Percentiles rank a stretch among this genome's conserved stretches.
phyloP scores from a whole-genome alignment of 768 basidiomycete genomes.

The Mycena metata region DNA sequence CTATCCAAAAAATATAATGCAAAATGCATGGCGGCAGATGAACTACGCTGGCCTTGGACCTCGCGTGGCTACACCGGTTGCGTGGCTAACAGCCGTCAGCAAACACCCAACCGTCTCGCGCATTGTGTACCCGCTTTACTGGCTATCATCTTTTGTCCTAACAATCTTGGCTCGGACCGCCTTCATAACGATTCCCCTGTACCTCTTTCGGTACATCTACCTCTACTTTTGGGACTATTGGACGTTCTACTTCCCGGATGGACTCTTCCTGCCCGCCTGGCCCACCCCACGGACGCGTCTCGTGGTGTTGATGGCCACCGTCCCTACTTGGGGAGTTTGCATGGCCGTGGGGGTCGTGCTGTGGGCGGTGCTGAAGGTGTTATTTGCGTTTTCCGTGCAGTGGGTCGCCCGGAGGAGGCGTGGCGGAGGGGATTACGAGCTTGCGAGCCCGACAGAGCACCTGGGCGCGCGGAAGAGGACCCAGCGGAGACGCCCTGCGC shows the following conservation, averaged over 20 bases:
- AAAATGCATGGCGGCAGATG: constrained; percentile 29
- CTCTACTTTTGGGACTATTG: constrained; percentile 17
- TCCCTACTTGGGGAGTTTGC: constrained; percentile 20
- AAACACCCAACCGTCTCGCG: constrained; percentile 6
- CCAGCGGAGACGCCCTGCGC: neutral
- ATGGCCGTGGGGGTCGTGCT: constrained; percentile 23
- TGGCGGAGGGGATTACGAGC: constrained; percentile 17
- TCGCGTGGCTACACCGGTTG: constrained; percentile 6
- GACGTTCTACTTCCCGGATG: constrained; percentile 4
- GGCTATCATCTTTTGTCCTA: neutral
- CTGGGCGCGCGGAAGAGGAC: neutral
- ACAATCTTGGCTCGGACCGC: constrained; percentile 23
- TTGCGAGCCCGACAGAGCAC: neutral
- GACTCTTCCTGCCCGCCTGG: constrained; percentile 29
- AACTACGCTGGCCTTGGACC: constrained; percentile 21
- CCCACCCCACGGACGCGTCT: constrained; percentile 30
- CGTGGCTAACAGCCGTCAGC: constrained; percentile 12
- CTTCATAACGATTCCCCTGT: constrained; percentile 23
- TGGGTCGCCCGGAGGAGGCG: neutral
- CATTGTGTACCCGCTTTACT: constrained; percentile 7
- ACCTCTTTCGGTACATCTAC: constrained; percentile 29
- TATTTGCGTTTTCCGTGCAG: neutral
- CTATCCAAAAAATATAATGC: constrained; percentile 3
- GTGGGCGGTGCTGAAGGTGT: constrained; percentile 10
- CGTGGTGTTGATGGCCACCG: constrained; percentile 31